Percentiles rank a stretch among this genome's conserved stretches.
These are phyloP conservation scores for Clarireedia homoeocarpa DNA, from an alignment of 2,329 filamentous ascomycete genomes.

Conservation along the genomic window DNA sequence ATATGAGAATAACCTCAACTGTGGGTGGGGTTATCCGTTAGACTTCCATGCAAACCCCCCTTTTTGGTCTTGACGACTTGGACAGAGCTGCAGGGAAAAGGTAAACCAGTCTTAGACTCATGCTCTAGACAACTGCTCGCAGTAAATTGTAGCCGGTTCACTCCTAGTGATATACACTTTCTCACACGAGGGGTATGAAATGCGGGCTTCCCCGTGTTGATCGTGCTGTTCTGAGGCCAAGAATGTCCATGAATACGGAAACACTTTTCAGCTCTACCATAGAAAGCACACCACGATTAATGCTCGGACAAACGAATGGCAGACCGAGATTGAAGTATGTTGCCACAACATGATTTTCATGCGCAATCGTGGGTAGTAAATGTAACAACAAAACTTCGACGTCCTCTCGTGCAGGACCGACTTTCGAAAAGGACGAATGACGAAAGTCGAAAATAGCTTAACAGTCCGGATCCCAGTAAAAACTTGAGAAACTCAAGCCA, in stretches of 20 bases:
- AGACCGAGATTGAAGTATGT: neutral
- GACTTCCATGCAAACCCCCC: neutral
- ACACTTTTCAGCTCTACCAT: neutral
- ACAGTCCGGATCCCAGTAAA: neutral
- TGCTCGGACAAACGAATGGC: neutral
- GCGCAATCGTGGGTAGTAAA: neutral
- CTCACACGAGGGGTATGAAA: too few species aligned
- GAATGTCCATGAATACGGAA: too few species aligned
- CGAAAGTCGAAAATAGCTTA: too few species aligned
- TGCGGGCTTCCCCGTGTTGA: too few species aligned
- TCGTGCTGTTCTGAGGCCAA: too few species aligned
- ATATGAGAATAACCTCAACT: too few species aligned
- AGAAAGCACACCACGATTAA: neutral
- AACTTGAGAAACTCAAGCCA: neutral
- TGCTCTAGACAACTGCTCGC: constrained; percentile 1
- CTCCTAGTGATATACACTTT: too few species aligned
- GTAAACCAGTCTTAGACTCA: neutral
- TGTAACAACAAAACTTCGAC: neutral
- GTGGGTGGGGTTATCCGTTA: neutral
- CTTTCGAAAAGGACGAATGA: neutral
- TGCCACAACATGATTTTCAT: neutral
- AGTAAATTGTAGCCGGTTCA: neutral
- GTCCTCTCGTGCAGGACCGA: too few species aligned
- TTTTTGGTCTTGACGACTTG: neutral
- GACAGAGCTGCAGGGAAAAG: constrained; percentile 1